A percentile compares a stretch with the other conserved stretches of the same genome.
Conservation (phyloP, 139 green algal genomes). For the Bryopsis sp. region DNA sequence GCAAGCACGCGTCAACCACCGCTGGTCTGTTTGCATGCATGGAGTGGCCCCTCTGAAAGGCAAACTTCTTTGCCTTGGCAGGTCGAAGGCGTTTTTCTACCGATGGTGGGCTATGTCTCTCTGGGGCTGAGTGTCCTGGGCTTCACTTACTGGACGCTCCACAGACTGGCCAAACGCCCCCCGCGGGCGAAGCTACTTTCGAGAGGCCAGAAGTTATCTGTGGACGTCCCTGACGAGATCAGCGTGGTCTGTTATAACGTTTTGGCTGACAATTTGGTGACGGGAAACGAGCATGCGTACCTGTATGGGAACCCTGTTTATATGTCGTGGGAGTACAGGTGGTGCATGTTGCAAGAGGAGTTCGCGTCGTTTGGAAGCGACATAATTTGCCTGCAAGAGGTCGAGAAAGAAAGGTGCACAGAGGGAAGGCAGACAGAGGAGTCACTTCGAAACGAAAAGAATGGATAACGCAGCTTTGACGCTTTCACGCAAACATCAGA, state of each 20-base stretch:
- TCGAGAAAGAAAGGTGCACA: conserved; percentile 25
- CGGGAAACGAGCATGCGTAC: conserved; percentile 27
- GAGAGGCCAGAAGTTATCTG: background rate
- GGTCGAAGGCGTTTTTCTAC: too few species aligned
- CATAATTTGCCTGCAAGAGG: conserved; percentile 46
- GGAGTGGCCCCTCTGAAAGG: too few species aligned
- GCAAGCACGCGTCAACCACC: too few species aligned
- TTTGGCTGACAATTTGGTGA: conserved; percentile 35
- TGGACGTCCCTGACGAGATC: background rate
- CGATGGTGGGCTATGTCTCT: too few species aligned
- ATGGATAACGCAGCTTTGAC: too few species aligned
- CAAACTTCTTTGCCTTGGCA: too few species aligned
- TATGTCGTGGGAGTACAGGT: conserved; percentile 24
- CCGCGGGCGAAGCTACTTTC: background rate
- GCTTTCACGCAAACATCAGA: too few species aligned
- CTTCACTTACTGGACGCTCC: background rate
- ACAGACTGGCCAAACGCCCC: background rate
- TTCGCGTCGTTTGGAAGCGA: conserved; percentile 31
- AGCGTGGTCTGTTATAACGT: conserved; percentile 39
- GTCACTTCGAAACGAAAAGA: background rate
- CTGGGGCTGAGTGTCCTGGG: background rate
- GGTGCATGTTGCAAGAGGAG: conserved; percentile 29
- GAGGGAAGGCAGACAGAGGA: background rate
- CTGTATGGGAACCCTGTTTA: conserved; percentile 16
- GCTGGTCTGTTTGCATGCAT: too few species aligned